Base-by-base conservation (phyloP, 768 basidiomycete genomes). In the Tylopilus subfusipes region DNA sequence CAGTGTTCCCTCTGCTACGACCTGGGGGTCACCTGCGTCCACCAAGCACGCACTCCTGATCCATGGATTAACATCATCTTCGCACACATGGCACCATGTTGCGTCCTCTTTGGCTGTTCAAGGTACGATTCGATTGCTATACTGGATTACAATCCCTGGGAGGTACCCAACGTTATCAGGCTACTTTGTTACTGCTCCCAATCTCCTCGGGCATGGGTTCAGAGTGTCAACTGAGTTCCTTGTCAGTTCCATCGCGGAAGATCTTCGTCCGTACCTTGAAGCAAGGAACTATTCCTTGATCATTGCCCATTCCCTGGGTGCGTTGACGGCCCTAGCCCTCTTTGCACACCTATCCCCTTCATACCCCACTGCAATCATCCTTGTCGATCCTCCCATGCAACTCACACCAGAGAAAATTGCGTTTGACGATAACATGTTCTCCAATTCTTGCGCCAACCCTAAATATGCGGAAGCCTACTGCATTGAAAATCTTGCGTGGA, bases 11-110 rank as follows among this genome's bases (percentile, higher is more conserved):
- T 69, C 65, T 13, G 57, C 60, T 3, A 57, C 48, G 3, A 56
- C 42, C 16, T 64, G 64, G 68, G 68, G 68, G 0, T 57, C 56
- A 12, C 64, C 66, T 4, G 18, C 57, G 5, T 33, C 68, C 1
- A 56, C 52, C 5, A 68, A 68, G 19, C 60, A 59, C 2, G 68
- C 66, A 16, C 59, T 68, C 3, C 36, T 68, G 24, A 54, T 69
- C 40, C 68, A 69, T n/a, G 68, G 68, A 8, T 16, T 64, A 2
- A 48, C 60, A 21, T 65, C 58, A 1, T 59, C 63, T 2, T 59
- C 64, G 1, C 60, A 57, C 7, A 49, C 56, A 2, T 66, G 67
- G 65, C 57, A 59, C 24, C 48, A 53, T 11, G 53, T 64, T 1
- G 65, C 60, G 2, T 42, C 46, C 16, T 42, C 59, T 2, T 52